Evolutionary conservation across 2,329 filamentous ascomycete genomes (phyloP), one percentile per base, ranked within the genome.

Genomic region (Alternaria sp.): DNA sequence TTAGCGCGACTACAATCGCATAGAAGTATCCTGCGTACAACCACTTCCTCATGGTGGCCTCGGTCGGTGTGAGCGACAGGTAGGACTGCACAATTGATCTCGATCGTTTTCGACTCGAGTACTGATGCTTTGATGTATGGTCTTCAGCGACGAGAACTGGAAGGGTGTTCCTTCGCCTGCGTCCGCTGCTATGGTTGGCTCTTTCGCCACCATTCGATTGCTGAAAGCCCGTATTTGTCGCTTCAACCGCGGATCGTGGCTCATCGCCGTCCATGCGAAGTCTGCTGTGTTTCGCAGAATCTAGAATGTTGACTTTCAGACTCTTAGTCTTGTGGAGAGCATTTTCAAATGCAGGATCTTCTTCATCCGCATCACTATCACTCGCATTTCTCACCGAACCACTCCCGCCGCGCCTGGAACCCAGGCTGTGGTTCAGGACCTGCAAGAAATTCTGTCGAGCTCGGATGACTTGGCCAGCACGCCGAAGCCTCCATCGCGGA

Each of bases 401-500:
- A 55, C 75, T 76, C 30, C 60, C 62, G 3, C 64, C 65, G 30
- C 67, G 63, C 59, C 70, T 65, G 58, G 77, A 51, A 11, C 64
- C 65, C 9, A 81, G 54, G 42, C 69, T 75, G 26, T 80, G 70
- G 14, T 78, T 78, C 5, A 83, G 67, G 0, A 77, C 72, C 54
- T 81, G 75, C 7, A 83, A 64, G 32, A 84, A 80, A 6, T 78
- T 80, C 53, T 81, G 80, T 20, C 75, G 77, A 51, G 80, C 78
- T 64, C 75, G 77, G 36, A 80, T 78, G 20, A 81, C 75, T 28
- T 80, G 78, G 3, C 80, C 81, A 12, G 84, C 80, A 56, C 89
- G 87, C 68, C 88, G 86, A 70, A 98, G 94, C 43, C 94, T 91
- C 93, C 94, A 97, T 69, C 89, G 93, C 3, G 95, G 95, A 18